Evolutionary conservation across 805 yeast genomes (phyloP).

Genomic region (Nakazawaea ernobii): DNA sequence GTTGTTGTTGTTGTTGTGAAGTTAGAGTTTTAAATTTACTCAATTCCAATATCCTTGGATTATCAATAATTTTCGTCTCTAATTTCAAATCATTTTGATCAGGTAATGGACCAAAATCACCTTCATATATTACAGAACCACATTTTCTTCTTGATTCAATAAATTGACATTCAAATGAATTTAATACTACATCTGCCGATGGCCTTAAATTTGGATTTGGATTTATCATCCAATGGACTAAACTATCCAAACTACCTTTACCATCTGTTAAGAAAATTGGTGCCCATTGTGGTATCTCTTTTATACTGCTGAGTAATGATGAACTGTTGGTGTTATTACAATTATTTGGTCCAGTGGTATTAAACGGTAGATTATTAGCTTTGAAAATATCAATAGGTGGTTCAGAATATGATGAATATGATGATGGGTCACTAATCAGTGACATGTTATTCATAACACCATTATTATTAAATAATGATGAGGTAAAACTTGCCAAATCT

Average conservation of each 20-base stretch:
- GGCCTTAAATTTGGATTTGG: conserved; percentile 82
- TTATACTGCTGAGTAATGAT: conserved; percentile 13
- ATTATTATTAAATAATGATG: conserved; percentile 10
- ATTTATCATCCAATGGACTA: conserved; percentile 84
- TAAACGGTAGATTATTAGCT: background rate
- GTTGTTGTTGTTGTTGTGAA: no score
- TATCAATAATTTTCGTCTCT: conserved; percentile 12
- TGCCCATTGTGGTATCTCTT: conserved; percentile 71
- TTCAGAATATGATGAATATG: conserved; percentile 12
- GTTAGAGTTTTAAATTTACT: background rate
- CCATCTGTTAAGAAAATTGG: conserved; percentile 79
- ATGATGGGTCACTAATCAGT: conserved; percentile 10
- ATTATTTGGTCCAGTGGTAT: background rate
- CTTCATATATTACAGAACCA: conserved; percentile 93
- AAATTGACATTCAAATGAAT: conserved; percentile 63
- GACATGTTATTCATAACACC: conserved; percentile 9
- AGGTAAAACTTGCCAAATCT: conserved; percentile 38
- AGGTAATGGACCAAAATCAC: conserved; percentile 85
- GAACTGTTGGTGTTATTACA: conserved; percentile 7
- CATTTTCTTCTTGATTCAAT: conserved; percentile 80
- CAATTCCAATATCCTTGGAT: conserved; percentile 7
- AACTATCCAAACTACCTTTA: conserved; percentile 62
- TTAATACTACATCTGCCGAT: conserved; percentile 67
- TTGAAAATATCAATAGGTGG: conserved; percentile 2
- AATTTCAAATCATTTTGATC: conserved; percentile 22